Evolutionary conservation across 2,329 filamentous ascomycete genomes (phyloP), one percentile per base, ranked within the genome.

Genomic region (Bipolaris zeicola): DNA sequence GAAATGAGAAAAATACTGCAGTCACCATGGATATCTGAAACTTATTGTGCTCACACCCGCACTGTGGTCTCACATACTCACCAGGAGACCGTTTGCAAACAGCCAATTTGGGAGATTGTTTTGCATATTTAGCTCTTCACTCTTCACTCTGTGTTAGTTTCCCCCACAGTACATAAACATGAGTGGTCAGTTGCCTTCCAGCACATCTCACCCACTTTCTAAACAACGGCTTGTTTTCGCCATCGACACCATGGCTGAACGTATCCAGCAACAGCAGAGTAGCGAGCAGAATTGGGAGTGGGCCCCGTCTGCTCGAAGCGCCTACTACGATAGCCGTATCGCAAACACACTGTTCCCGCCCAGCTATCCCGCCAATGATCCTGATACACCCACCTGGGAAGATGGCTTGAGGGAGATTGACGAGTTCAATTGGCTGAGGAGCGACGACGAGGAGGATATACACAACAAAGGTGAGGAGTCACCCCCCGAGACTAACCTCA

Each of bases 361-460:
- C 2, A 44, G 58, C 8, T 55, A 58, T 44, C 55, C 65, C 55
- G 38, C 53, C 5, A 58, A 63, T 36, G 36, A 41, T 11, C 10
- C 37, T 14, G 20, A 38, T 50, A 3, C 20, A 6, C 18, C 49
- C n/a, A 58, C 48, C 6, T 71, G 68, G 69, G 43, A 62, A 20
- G 68, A 71, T 1, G 65, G 64, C 3, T 36, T 63, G 6, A 46
- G 61, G 18, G 55, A 52, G 4, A 73, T 73, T 45, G 67, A 69
- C 2, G 55, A 60, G 1, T 70, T 67, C 18, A 65, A 71, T 36
- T 72, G 70, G 69, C 24, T 18, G 5, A 31, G 7, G 28, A 31
- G 10, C 10, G n/a, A 46, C 6, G 16, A 31, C 11, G 16, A 18
- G 13, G 18, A 31, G 6, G 44, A 42, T 14, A n/a, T 14, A 5